Base-by-base conservation (phyloP, 2,329 filamentous ascomycete species). In the Didymella pinodella region DNA sequence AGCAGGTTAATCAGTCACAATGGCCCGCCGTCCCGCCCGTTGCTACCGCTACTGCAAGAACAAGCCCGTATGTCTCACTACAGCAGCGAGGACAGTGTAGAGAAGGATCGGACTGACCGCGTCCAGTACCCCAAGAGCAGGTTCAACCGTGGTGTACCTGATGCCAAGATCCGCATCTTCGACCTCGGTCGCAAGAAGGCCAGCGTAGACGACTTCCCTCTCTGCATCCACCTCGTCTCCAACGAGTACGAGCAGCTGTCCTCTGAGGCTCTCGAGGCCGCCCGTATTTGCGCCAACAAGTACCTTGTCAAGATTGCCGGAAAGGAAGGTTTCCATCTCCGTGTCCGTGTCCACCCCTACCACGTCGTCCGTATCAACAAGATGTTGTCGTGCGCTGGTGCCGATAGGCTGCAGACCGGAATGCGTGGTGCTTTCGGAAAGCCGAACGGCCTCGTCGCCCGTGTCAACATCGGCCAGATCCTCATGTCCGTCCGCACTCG, bases 41-140 rank as follows among this genome's bases (percentile, higher is more conserved):
- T 99, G 95, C 87, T 99, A 97, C 89, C 90, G 95, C 81, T 99
- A 99, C 91, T 99, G 95, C 93, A 99, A 99, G 92, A 99, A 98
- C 90, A 97, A 97, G 93, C 93, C 96, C 81, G 84, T 76, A 76
- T 62, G 73, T 74, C 54, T 49, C 41, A 61, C 40, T 41, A 18
- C 20, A 41, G 12, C 20, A 22, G 11, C 18, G 20, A 52, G 25
- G 57, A 14, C 20, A 8, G 28, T 41, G 81, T 65, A 71, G 62
- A 65, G 55, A 46, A 65, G 53, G 57, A 66, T 56, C 66, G 63
- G 59, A 65, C 71, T 74, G 63, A 74, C 63, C 50, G 40, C 65
- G 70, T 95, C 90, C 92, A 94, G 83, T 98, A 97, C 85, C 95
- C 95, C 77, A 99, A 99, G 91, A 97, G 93, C 77, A 92, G 95